Conservation (phyloP, 202 grass and related monocot genomes). For the Bolboschoenoplectus hybrid region DNA sequence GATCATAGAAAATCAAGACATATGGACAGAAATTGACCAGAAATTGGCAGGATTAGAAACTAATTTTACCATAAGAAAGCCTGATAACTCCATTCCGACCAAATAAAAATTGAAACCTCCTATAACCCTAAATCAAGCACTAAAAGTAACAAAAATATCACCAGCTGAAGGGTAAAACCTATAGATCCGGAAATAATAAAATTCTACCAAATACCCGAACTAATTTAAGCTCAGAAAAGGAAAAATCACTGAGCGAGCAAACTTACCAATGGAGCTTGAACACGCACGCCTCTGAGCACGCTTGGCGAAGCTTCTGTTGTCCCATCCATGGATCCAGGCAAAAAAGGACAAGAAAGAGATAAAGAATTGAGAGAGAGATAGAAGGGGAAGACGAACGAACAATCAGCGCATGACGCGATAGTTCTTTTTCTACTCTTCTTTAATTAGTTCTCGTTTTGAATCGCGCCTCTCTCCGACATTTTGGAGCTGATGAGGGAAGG, state of each 20-base stretch:
- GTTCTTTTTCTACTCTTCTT: neutral
- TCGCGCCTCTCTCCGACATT: slow-evolving; percentile 18
- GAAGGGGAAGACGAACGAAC: neutral
- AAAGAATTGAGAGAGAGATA: neutral
- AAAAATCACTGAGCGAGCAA: neutral
- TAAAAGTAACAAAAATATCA: neutral
- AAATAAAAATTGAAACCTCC: neutral
- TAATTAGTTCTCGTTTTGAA: slow-evolving; percentile 1
- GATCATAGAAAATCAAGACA: slow-evolving; percentile 11
- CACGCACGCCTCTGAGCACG: slow-evolving; percentile 26
- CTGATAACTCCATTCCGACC: neutral
- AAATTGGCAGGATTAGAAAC: neutral
- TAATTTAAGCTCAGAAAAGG: neutral
- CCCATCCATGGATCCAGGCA: slow-evolving; percentile 41
- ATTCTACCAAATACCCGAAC: slow-evolving; percentile 32
- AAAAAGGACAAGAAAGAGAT: neutral
- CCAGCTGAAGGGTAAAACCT: neutral
- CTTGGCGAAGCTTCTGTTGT: slow-evolving; percentile 33
- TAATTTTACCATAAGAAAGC: neutral
- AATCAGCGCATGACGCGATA: neutral
- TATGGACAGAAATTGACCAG: neutral
- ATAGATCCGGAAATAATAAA: slow-evolving; percentile 34
- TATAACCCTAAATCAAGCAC: slow-evolving; percentile 2
- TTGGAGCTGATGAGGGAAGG: neutral
- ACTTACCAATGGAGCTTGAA: slow-evolving; percentile 42